Base-by-base conservation (phyloP, 441 rosid species). In the Populus hybrid region DNA sequence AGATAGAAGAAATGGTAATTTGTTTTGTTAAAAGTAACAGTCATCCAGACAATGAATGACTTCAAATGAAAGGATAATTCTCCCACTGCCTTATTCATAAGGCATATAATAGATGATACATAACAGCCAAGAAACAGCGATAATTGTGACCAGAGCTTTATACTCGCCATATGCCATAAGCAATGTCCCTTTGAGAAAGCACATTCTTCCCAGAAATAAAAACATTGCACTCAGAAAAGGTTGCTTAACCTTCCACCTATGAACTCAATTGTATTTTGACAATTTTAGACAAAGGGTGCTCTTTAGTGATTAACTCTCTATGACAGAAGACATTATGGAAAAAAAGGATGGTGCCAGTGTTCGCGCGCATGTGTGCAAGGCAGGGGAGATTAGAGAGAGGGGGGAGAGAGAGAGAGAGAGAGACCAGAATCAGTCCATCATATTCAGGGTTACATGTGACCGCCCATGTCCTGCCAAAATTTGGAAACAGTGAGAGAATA, bases 401-500 rank as follows among this genome's bases (percentile, higher is more conserved):
- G n/a, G n/a, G n/a, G 53, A 50, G n/a, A 40, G 9, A 73, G 75
- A 78, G 68, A 68, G 84, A 83, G 84, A 81, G 83, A 74, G 83
- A 70, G 63, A 93, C 97, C 98, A 95, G 84, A 84, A 95, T 85
- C 78, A 94, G 83, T 42, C 95, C 97, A 71, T 88, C 92, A 71
- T 89, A 91, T 83, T 91, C 93, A 70, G 97, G 97, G 79, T 93
- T 95, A 81, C 97, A 95, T 24, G 83, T 84, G 75, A 95, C 90
- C 76, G 98, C 87, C 94, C 99, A 95, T 34, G 99, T 86, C 99
- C 98, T 95, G 92, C 84, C 82, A 87, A 83, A 65, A 85, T 71
- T 75, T 61, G 77, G 19, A 70, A 79, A 80, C 67, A 76, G 75
- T 76, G 50, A 78, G 9, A 53, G 21, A 53, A 53, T 34, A 66